phyloP scores from a whole-genome alignment of 331 rosid genomes.

The Dryas integrifolia region DNA sequence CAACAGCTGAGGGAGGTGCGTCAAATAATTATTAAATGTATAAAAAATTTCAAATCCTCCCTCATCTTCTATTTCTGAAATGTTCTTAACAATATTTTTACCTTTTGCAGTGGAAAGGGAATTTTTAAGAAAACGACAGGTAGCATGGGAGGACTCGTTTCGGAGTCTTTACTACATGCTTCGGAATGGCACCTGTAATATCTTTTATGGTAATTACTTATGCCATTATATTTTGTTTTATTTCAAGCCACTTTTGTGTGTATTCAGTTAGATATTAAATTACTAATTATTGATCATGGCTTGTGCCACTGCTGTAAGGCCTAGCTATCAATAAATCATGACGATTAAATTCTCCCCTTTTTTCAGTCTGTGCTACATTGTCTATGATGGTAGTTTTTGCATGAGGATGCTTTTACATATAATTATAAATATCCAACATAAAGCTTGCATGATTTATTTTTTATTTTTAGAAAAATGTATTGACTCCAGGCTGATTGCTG shows the following conservation, averaged over 20 bases:
- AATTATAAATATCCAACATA: neutral
- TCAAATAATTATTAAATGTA: slow-evolving; percentile 8
- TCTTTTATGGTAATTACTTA: slow-evolving; percentile 74
- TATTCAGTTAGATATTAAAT: neutral
- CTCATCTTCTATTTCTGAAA: neutral
- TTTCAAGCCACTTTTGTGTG: neutral
- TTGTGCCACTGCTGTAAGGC: neutral
- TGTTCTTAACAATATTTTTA: slow-evolving; percentile 11
- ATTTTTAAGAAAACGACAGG: slow-evolving; percentile 66
- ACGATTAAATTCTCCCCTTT: neutral
- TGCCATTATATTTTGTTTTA: neutral
- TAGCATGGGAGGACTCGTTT: slow-evolving; percentile 86
- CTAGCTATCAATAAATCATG: neutral
- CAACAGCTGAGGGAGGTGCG: slow-evolving; percentile 64
- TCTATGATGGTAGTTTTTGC: slow-evolving; percentile 1
- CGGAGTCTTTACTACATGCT: slow-evolving; percentile 81
- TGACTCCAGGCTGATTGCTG: slow-evolving; percentile 13
- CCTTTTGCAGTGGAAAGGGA: slow-evolving; percentile 61
- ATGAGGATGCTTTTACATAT: neutral
- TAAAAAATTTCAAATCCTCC: neutral
- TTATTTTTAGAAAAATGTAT: neutral
- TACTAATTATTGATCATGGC: neutral
- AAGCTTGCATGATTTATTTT: neutral
- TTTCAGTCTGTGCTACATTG: neutral
- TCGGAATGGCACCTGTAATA: slow-evolving; percentile 63